These are phyloP conservation scores for Alternaria alternata DNA, from an alignment of 2,329 filamentous ascomycete genomes.

Conservation along the genomic window DNA sequence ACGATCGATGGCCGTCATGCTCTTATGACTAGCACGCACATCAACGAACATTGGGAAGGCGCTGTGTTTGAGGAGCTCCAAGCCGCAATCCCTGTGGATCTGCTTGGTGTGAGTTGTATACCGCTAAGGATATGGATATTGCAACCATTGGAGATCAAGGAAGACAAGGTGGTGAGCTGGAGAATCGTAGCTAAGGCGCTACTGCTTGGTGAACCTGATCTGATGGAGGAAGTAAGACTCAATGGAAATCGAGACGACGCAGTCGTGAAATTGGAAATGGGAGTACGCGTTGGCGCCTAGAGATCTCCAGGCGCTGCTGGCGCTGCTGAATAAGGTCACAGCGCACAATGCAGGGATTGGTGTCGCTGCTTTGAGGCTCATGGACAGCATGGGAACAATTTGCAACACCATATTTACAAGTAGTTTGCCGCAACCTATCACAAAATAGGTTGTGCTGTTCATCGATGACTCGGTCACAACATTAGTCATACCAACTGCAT, in stretches of 20 bases:
- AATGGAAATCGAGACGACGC: constrained; percentile 9
- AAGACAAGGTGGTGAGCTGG: constrained; percentile 8
- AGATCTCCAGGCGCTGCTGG: background rate
- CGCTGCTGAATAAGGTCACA: background rate
- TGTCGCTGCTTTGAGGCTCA: background rate
- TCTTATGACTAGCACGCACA: constrained; percentile 5
- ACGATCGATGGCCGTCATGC: constrained; percentile 1
- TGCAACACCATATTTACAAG: background rate
- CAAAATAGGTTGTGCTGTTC: background rate
- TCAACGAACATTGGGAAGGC: constrained; percentile 16
- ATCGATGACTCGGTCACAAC: background rate
- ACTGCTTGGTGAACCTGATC: constrained; percentile 25
- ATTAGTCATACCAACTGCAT: background rate
- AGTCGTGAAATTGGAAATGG: background rate
- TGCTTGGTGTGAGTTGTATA: constrained; percentile 17
- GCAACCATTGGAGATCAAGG: constrained; percentile 3
- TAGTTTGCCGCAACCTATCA: background rate
- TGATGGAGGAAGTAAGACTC: constrained; percentile 5
- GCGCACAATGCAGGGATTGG: background rate
- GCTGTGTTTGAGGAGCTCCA: constrained; percentile 10
- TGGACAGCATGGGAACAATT: background rate
- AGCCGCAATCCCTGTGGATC: constrained; percentile 20
- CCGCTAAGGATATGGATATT: constrained; percentile 22
- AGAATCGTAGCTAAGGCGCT: constrained; percentile 23
- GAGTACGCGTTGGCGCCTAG: background rate